Percentiles rank a stretch among this genome's conserved stretches.
Conservation (phyloP, 116 monocot genomes). For the Iris pallida region DNA sequence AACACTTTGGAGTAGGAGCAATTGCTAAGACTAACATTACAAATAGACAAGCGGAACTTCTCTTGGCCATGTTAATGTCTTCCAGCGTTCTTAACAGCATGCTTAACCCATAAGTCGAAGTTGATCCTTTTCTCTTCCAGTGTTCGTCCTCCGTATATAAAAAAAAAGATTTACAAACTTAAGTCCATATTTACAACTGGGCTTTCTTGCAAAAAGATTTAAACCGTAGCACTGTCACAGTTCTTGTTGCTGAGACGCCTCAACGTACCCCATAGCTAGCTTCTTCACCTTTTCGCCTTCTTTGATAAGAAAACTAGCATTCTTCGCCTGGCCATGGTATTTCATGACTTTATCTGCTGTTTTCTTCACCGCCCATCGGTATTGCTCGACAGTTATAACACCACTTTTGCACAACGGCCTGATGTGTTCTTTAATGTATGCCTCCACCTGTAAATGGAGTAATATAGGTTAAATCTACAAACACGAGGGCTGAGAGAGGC, state of each 20-base stretch:
- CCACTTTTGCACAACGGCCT: conserved; percentile 91
- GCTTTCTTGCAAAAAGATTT: no score
- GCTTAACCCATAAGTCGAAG: no score
- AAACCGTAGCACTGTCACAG: conserved; percentile 1
- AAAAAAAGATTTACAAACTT: no score
- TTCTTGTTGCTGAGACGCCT: conserved; percentile 58
- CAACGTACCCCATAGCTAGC: conserved; percentile 78
- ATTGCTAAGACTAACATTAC: no score
- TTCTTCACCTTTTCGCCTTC: conserved; percentile 93
- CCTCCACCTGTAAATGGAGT: conserved; percentile 57
- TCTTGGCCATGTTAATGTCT: no score
- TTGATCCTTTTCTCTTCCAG: no score
- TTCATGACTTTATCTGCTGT: conserved; percentile 83
- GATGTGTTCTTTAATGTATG: conserved; percentile 86
- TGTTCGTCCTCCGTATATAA: no score
- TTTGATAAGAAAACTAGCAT: conserved; percentile 85
- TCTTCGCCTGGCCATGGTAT: conserved; percentile 72
- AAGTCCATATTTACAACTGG: no score
- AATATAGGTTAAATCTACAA: background rate
- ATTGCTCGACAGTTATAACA: conserved; percentile 73
- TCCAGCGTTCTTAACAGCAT: no score
- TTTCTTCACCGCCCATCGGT: conserved; percentile 74
- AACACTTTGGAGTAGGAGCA: no score
- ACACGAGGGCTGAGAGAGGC: background rate
- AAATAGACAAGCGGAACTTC: no score